These are phyloP conservation scores for Malassezia yamatoensis DNA, from an alignment of 1,284 basidiomycete species.

Conservation along the genomic window DNA sequence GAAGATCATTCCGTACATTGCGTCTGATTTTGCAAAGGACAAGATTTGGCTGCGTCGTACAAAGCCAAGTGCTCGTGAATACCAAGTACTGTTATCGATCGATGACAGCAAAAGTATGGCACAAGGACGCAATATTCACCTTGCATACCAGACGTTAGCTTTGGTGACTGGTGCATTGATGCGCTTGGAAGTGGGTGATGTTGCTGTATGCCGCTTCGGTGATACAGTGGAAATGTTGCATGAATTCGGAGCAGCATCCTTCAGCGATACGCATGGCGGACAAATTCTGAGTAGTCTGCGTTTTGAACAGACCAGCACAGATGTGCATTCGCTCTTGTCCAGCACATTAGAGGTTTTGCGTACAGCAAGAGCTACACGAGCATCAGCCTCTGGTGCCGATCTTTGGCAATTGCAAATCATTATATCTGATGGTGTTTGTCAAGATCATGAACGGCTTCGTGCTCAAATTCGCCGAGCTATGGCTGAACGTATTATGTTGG, in stretches of 20 bases:
- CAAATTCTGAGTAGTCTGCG: conserved; percentile 72
- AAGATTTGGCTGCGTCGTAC: conserved; percentile 97
- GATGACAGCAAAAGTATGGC: conserved; percentile 97
- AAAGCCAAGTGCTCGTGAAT: conserved; percentile 83
- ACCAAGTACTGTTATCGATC: conserved; percentile 86
- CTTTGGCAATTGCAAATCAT: conserved; percentile 98
- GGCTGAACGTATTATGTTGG: conserved; percentile 86
- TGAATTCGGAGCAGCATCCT: conserved; percentile 54
- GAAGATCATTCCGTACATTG: conserved; percentile 96
- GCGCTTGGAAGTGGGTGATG: conserved; percentile 85
- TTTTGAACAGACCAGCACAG: conserved; percentile 83
- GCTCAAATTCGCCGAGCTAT: conserved; percentile 72
- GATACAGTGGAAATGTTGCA: conserved; percentile 78
- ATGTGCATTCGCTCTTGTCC: conserved; percentile 77
- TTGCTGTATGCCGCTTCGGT: conserved; percentile 85
- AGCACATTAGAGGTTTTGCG: conserved; percentile 64
- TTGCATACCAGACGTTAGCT: conserved; percentile 87
- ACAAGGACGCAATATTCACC: conserved; percentile 79
- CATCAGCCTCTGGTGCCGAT: conserved; percentile 55
- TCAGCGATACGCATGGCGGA: conserved; percentile 51
- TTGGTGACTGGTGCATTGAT: conserved; percentile 81
- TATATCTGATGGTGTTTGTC: conserved; percentile 95
- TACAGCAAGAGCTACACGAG: conserved; percentile 58
- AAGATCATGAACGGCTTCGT: conserved; percentile 78
- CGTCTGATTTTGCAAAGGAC: conserved; percentile 97